Evolutionary conservation across 1,284 basidiomycete genomes (phyloP), one percentile per base, ranked within the genome.

Genomic region (Marasmius fiardii): DNA sequence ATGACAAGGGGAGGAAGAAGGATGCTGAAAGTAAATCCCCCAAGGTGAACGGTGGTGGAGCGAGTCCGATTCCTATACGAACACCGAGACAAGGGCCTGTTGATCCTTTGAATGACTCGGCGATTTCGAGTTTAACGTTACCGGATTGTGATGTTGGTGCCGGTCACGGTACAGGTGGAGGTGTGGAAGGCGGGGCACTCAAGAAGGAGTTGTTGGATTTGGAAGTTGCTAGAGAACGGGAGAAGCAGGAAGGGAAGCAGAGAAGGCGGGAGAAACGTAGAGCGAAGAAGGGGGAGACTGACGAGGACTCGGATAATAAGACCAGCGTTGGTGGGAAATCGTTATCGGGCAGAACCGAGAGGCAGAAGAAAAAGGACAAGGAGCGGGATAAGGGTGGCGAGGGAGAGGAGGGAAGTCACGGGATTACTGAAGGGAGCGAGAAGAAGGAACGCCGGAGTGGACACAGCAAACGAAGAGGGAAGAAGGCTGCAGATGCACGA

Each of bases 41-140:
- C 20, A 43, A 45, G 39, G n/a, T 33, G 50, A 43, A 53, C 53
- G 4, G 43, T 44, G 33, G 52, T 43, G 50, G n/a, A n/a, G n/a
- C 52, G 45, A 59, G 48, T 18, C 58, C 60, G 6, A 60, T 60
- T 34, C 51, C 51, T 51, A 60, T 62, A 31, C 59, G 57, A 3
- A 43, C 33, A 39, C 51, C 41, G 53, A 43, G 52, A 60, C 54
- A 55, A 11, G 54, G 48, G 11, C 54, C 56, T 34, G 53, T 43
- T 16, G 54, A 57, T 59, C 73, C 74, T 11, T 68, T 79, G 57
- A 81, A 85, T 56, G 87, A 90, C 62, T 86, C 83, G 47, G 87
- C 85, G 24, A 90, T 89, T 50, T 89, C 87, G 41, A 90, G 87
- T 64, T 67, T 90, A 60, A 85, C 85, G 12, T 74, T 90, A n/a